These are phyloP conservation scores for Gleditsia sinensis DNA, from an alignment of 306 rosid species.

Conservation along the genomic window DNA sequence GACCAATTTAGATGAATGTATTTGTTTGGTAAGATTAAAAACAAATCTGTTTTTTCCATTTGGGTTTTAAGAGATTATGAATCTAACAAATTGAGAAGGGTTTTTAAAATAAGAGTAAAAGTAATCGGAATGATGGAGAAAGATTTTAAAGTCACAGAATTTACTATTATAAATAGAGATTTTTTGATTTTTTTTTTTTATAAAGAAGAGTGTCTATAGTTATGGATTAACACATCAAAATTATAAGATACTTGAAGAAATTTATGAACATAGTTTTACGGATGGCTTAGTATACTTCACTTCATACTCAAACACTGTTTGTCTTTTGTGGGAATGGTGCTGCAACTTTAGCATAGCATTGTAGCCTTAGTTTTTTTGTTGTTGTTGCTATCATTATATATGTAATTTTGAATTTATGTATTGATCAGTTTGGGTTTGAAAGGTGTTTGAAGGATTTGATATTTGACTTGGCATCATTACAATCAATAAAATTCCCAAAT, in stretches of 20 bases:
- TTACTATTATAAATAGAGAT: slow-evolving; percentile 1
- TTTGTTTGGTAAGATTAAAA: slow-evolving; percentile 33
- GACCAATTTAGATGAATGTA: not conserved
- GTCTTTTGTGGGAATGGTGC: too few relatives aligned
- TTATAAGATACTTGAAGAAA: slow-evolving; percentile 16
- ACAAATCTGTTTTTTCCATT: not conserved
- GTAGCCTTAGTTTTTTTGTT: too few relatives aligned
- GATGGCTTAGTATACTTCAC: not conserved
- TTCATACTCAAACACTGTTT: not conserved
- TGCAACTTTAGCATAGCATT: too few relatives aligned
- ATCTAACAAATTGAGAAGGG: not conserved
- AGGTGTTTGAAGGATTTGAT: too few relatives aligned
- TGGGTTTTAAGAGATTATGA: slow-evolving; percentile 28
- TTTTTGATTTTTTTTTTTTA: not conserved
- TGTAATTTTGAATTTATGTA: too few relatives aligned
- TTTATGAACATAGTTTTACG: slow-evolving; percentile 1
- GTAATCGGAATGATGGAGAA: slow-evolving; percentile 9
- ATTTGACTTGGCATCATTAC: too few relatives aligned
- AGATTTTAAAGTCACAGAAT: not conserved
- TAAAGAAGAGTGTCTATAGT: not conserved
- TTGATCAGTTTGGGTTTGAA: too few relatives aligned
- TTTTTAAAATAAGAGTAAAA: slow-evolving; percentile 17
- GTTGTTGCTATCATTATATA: too few relatives aligned
- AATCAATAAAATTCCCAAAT: too few relatives aligned
- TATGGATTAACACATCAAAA: slow-evolving; percentile 2